Evolutionary conservation across 768 basidiomycete species (phyloP).

Genomic region (Xerocomellus intermedius): DNA sequence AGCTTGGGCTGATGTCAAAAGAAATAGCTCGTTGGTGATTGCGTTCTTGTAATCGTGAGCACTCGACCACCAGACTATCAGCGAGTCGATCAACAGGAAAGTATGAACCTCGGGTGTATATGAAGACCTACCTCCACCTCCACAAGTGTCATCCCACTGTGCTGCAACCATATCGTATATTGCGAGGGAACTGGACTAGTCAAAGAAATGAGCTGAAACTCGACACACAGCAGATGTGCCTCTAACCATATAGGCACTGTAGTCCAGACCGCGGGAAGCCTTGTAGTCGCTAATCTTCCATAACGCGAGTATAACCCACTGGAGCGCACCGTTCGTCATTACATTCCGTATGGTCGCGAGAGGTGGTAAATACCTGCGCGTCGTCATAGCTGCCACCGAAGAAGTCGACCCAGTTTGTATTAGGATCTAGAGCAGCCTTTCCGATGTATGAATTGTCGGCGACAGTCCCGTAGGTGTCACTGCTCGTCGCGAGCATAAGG

Average conservation of each 20-base stretch:
- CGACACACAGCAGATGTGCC: conserved; percentile 14
- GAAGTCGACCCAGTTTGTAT: conserved; percentile 43
- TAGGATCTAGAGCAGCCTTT: conserved; percentile 37
- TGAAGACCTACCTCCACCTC: conserved; percentile 44
- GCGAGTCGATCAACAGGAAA: not conserved
- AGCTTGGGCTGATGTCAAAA: conserved; percentile 48
- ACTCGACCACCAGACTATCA: conserved; percentile 55
- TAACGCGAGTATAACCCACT: conserved; percentile 58
- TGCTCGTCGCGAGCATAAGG: conserved; percentile 51
- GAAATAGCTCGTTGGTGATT: conserved; percentile 58
- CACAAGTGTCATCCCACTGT: conserved; percentile 50
- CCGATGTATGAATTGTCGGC: conserved; percentile 49
- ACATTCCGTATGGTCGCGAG: not conserved
- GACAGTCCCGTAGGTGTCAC: conserved; percentile 37
- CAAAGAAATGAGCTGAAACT: conserved; percentile 27
- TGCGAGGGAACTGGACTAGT: conserved; percentile 44
- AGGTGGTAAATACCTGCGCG: conserved; percentile 39
- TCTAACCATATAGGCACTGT: conserved; percentile 18
- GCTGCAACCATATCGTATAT: conserved; percentile 53
- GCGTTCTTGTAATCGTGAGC: conserved; percentile 59
- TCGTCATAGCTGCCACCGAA: conserved; percentile 53
- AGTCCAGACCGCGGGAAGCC: conserved; percentile 34
- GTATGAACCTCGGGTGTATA: not conserved
- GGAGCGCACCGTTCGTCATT: not conserved
- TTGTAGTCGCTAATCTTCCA: conserved; percentile 62